phyloP scores from a whole-genome alignment of 2,329 filamentous ascomycete species.

The Bisporella sp. region DNA sequence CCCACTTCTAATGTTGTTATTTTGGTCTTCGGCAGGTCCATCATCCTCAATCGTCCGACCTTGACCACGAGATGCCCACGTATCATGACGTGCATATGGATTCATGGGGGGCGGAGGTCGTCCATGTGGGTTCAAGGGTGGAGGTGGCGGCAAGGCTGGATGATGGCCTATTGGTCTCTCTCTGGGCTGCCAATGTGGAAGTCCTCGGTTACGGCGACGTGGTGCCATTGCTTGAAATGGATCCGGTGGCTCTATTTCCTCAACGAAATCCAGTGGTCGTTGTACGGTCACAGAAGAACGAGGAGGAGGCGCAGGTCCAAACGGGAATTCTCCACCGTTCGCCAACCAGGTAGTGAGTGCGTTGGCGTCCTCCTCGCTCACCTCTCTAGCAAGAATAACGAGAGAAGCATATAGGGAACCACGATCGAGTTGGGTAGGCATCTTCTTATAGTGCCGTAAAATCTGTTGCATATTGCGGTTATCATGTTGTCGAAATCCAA shows the following conservation, averaged over 20 bases:
- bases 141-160: not conserved
- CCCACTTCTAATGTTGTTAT: not conserved
- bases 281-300: not conserved
- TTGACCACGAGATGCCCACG: not conserved
- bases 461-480: conserved; percentile 16
- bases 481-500: conserved; percentile 17
- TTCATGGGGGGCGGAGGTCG: not conserved
- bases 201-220: not conserved
- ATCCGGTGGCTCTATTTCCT: not conserved
- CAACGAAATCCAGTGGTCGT: not conserved
- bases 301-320: not conserved
- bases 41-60: not conserved
- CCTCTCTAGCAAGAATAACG: conserved; percentile 7
- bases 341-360: conserved; percentile 13
- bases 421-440: conserved; percentile 9
- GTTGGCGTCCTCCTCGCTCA: conserved; percentile 7
- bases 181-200: not conserved
- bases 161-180: not conserved
- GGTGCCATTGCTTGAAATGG: not conserved
- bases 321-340: conserved; percentile 9
- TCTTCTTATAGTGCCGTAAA: conserved; percentile 8
- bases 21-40: not conserved
- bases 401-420: conserved; percentile 8
- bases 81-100: not conserved
- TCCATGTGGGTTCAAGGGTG: not conserved